Conservation (phyloP, 257 asterid genomes). For the Solanum pinnatisectum region DNA sequence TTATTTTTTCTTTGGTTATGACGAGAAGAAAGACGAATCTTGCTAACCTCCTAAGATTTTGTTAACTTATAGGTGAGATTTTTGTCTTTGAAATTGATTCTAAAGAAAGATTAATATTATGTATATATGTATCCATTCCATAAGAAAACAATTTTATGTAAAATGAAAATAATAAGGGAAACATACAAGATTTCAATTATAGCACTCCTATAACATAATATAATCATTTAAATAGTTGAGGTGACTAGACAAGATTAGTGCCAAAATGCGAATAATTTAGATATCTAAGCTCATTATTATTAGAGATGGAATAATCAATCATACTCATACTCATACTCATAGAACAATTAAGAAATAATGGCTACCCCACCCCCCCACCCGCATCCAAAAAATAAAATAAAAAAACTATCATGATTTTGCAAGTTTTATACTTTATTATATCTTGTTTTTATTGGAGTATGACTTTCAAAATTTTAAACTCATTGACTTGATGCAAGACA, state of each 20-base stretch:
- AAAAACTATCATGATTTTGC: neutral
- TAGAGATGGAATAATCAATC: neutral
- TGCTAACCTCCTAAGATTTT: too few relatives aligned
- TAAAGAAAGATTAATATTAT: neutral
- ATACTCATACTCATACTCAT: neutral
- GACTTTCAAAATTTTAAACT: too few relatives aligned
- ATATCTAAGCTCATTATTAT: neutral
- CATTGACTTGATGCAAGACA: neutral
- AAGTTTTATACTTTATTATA: neutral
- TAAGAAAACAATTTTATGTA: neutral
- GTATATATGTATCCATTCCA: neutral
- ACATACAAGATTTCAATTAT: too few relatives aligned
- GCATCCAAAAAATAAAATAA: neutral
- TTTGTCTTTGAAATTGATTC: neutral
- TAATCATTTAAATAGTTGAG: neutral
- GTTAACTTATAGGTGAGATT: too few relatives aligned
- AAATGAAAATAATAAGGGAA: neutral
- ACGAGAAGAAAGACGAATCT: too few relatives aligned
- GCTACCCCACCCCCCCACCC: neutral
- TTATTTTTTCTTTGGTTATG: neutral
- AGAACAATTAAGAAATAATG: neutral
- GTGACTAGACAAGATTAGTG: neutral
- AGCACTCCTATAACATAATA: too few relatives aligned
- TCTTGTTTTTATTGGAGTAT: neutral
- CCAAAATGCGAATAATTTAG: neutral